Evolutionary conservation across 768 basidiomycete genomes (phyloP), one percentile per base, ranked within the genome.

Genomic region (Hypholoma sublateritium): DNA sequence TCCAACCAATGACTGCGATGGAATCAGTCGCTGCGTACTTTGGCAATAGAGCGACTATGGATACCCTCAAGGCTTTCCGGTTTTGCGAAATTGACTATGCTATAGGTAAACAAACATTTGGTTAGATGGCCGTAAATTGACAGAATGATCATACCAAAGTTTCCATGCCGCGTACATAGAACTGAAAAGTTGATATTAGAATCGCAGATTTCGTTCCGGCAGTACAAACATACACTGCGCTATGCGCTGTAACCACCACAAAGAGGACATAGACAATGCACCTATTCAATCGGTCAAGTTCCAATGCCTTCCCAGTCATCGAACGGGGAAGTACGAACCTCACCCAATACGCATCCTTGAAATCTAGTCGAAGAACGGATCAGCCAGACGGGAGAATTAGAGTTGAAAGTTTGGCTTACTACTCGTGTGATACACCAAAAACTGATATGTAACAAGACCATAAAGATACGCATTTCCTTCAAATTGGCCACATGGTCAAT

Each of bases 391-490:
- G n/a, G n/a, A n/a, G n/a, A n/a, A 1, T 42, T 42, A 8, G 14
- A 50, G 37, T 19, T n/a, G 55, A 56, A 11, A 52, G 9, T 36
- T 5, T 24, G 24, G 12, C 70, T 14, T 47, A 74, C 72, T 70
- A 32, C 70, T 67, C 48, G 62, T 67, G 53, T 70, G 67, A 56
- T 80, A 80, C 2, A 67, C 57, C 11, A 70, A 62, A 55, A 78
- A 79, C 55, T 78, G 76, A 61, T 71, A 75, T 7, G 67, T 65
- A 58, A 79, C 77, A 11, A 78, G 65, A 2, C 77, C 78, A 50
- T 74, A 79, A 6, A 80, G 59, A 50, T 68, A 71, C 12, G 72
- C 70, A 60, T 73, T 73, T 51, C 71, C 68, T 65, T 25, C 8
- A 25, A 41, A 34, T 35, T 25, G 12, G 24, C 24, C n/a, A 47